Evolutionary conservation across 176 grass and related monocot genomes (phyloP), one percentile per base, ranked within the genome.

Genomic region (Thalia dealbata): DNA sequence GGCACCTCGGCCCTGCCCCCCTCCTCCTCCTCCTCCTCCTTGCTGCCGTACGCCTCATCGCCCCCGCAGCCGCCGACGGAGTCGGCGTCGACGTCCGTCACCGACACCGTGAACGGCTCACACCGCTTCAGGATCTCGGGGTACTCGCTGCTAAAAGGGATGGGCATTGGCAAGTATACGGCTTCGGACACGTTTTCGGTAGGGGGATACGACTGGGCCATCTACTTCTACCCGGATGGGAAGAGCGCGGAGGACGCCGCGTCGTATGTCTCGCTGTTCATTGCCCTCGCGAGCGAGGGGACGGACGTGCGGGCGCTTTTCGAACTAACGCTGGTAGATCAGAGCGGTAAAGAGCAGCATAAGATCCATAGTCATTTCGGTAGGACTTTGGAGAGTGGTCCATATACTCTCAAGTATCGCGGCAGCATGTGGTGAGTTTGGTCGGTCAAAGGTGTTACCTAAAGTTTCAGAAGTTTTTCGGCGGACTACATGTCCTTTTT

Each of bases 171-270:
- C 9, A 96, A 96, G 80, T 96, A 89, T 84, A 89, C 84, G 81
- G 86, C 92, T 18, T 96, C 92, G 29, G 92, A 96, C 71, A 80
- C 86, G 63, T 96, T 96, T 82, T 58, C 71, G 23, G 92, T 96
- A 10, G 88, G 86, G 6, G 92, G 92, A 4, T 96, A 89, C 62
- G 92, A 96, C 29, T 96, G 92, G 92, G 88, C 92, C 14, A 86
- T 96, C 21, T 96, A 96, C 72, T 96, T 96, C 82, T 96, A 96
- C 85, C 92, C 92, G 21, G 92, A 96, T 54, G 92, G 92, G 59
- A 96, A 96, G 89, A 96, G 92, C 76, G 67, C 74, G 2, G 92
- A 96, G 84, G 92, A 96, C 69, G 87, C 81, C 45, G 89, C 86
- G 2, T 32, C 82, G 0, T 96, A 96, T 44, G 92, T 96, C 13